Conservation (phyloP, 805 yeast species). For the Wickerhamomyces chambardii region DNA sequence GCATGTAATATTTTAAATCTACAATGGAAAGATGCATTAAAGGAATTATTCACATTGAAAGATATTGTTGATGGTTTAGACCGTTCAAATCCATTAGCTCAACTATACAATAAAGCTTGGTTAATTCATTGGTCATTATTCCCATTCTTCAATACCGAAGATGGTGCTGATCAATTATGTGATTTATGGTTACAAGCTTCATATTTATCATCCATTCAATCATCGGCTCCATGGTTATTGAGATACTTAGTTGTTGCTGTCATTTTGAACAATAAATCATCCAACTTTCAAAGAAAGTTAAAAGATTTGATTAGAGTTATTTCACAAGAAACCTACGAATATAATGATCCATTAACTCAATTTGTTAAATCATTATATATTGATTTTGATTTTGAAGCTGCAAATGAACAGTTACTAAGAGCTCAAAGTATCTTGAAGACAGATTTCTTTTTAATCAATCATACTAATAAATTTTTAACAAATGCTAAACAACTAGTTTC, state of each 20-base stretch:
- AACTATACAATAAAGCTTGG: slow-evolving; percentile 59
- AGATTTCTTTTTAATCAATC: slow-evolving; percentile 46
- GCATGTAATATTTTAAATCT: slow-evolving; percentile 48
- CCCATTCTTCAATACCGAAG: slow-evolving; percentile 46
- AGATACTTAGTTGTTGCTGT: slow-evolving; percentile 61
- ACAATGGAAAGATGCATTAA: slow-evolving; percentile 43
- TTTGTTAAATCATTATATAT: slow-evolving; percentile 46
- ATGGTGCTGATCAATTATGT: slow-evolving; percentile 42
- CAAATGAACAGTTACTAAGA: slow-evolving; percentile 37
- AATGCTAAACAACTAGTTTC: slow-evolving; percentile 41
- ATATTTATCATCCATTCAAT: slow-evolving; percentile 58
- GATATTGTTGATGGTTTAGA: slow-evolving; percentile 52
- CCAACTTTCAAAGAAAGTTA: slow-evolving; percentile 39
- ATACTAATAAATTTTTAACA: slow-evolving; percentile 31
- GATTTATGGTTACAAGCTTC: slow-evolving; percentile 53
- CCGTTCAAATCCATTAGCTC: slow-evolving; percentile 43
- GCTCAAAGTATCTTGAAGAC: slow-evolving; percentile 37
- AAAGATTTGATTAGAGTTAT: slow-evolving; percentile 51
- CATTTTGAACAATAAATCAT: slow-evolving; percentile 18
- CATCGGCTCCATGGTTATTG: slow-evolving; percentile 63
- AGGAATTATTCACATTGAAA: slow-evolving; percentile 44
- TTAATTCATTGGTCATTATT: slow-evolving; percentile 62
- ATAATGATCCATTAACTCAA: slow-evolving; percentile 52
- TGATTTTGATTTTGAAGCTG: slow-evolving; percentile 48
- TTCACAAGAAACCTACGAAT: slow-evolving; percentile 56